phyloP scores from a whole-genome alignment of 257 asterid species.

The Ilex asprella region DNA sequence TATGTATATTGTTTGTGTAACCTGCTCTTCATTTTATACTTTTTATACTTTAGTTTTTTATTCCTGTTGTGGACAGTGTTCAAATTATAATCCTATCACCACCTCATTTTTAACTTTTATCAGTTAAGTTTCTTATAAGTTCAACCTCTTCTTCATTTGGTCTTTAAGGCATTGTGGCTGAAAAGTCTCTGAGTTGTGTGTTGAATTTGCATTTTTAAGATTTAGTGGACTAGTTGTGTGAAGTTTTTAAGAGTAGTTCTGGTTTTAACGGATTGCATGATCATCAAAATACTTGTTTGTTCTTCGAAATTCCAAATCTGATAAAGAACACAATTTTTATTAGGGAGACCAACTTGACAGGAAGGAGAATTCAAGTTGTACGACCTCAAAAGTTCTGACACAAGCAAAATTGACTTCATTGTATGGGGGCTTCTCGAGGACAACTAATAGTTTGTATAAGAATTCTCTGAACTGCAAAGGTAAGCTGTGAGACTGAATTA shows the following conservation, averaged over 20 bases:
- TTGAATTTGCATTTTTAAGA: not conserved
- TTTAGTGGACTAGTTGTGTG: not conserved
- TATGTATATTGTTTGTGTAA: too few species aligned
- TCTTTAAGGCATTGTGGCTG: not conserved
- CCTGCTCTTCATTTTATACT: not conserved
- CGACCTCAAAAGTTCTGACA: constrained; percentile 37
- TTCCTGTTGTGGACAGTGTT: too few species aligned
- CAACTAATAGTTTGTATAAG: constrained; percentile 17
- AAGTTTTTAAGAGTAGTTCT: not conserved
- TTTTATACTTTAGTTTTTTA: not conserved
- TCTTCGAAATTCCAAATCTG: not conserved
- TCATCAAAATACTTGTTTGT: not conserved
- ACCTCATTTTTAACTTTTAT: not conserved
- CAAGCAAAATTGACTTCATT: constrained; percentile 63
- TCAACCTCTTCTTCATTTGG: not conserved
- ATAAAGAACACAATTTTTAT: constrained; percentile 12
- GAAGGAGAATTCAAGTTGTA: constrained; percentile 29
- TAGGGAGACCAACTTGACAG: constrained; percentile 48
- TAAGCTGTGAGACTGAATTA: constrained; percentile 43
- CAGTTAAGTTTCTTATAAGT: not conserved
- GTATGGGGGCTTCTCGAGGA: constrained; percentile 43
- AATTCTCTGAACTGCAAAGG: constrained; percentile 21
- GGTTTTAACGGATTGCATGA: not conserved
- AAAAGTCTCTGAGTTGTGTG: not conserved
- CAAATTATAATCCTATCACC: not conserved